Percentiles rank a stretch among this genome's conserved stretches.
Conservation (phyloP, 768 basidiomycete genomes). For the Suillus brevipes region DNA sequence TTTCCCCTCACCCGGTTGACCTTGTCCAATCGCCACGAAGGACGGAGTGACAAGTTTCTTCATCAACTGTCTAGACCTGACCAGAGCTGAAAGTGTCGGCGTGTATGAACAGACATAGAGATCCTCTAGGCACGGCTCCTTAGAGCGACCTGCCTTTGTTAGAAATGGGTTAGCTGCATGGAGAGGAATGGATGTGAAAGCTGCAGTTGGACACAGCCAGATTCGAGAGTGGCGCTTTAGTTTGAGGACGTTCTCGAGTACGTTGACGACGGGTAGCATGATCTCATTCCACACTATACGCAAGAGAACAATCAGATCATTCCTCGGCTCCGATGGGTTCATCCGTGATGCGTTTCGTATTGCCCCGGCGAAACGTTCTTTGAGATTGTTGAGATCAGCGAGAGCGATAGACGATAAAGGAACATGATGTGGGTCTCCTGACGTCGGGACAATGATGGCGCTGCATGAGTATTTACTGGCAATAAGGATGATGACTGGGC, state of each 20-base stretch:
- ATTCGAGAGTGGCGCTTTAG: background rate
- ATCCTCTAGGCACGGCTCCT: no score
- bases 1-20: background rate
- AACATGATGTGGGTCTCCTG: background rate
- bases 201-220: background rate
- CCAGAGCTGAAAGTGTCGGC: no score
- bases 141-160: no score
- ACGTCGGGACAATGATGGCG: background rate
- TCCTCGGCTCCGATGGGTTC: no score
- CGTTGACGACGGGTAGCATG: background rate
- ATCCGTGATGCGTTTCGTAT: background rate
- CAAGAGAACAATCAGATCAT: background rate
- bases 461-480: background rate
- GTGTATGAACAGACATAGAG: no score
- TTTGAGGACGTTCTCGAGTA: background rate
- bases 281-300: background rate
- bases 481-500: background rate
- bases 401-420: background rate
- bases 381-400: background rate
- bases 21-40: background rate
- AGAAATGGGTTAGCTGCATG: no score
- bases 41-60: background rate
- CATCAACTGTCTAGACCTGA: background rate
- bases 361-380: background rate
- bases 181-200: no score